Base-by-base conservation (phyloP, 257 asterid species). In the Cynanchum wilfordii region DNA sequence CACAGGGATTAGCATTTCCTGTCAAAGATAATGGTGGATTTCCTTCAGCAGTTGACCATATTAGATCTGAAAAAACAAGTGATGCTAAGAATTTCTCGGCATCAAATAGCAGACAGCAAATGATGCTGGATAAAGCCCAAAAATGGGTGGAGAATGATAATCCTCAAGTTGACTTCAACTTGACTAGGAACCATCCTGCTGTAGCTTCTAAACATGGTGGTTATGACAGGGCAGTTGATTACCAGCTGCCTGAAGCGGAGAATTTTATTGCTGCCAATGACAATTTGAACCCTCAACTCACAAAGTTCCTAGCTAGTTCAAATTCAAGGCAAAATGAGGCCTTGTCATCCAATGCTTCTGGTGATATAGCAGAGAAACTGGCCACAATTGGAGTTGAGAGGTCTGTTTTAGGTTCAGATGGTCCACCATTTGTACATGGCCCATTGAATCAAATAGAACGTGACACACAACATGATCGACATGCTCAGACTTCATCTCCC, bases 161-260 rank as follows among this genome's bases (percentile, higher is more conserved):
- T 79, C 72, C 84, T 71, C 76, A 71, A 67, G 69, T 38, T 68
- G 88, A 83, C 67, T 73, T 70, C 63, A 73, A 76, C 72, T 68
- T 83, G 49, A 74, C 84, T 60, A 88, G 82, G 77, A 74, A 69
- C 71, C 82, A 67, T 49, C 55, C 74, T 70, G 88, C 78, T 68
- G 77, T 79, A 52, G 70, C 60, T 62, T 76, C 84, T 71, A 79
- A 73, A 57, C 86, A 68, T 40, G 77, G 76, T 81, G 95, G 86
- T 71, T 75, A 71, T 69, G 81, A 82, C 69, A 78, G 82, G 74
- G 79, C 38, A 29, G 78, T 63, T 58, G 86, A 84, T 8, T 81
- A 76, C 75, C 96, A 82, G 81, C 84, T 90, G 66, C 88, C 92
- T 68, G 90, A 81, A 76, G 95, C 88, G 73, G 94, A 86, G 52